Conservation (phyloP, 495 filamentous ascomycete species). For the Neurospora sublineolata region DNA sequence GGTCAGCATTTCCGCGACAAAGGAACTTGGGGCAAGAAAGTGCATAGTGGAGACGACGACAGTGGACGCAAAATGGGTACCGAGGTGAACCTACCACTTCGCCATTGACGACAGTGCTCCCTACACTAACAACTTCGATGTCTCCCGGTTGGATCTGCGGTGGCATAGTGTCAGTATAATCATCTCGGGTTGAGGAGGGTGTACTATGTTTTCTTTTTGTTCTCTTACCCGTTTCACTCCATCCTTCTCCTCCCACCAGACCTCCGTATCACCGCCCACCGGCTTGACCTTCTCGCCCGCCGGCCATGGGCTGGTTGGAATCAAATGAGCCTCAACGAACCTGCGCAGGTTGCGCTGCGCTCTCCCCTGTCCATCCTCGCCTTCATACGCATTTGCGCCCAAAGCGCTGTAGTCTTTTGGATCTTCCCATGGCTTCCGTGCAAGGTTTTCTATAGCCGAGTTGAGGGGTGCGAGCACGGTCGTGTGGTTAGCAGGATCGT, state of each 20-base stretch:
- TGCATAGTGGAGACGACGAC: not conserved
- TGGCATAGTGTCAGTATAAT: not conserved
- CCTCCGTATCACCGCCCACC: conserved; percentile 47
- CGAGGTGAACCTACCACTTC: conserved; percentile 43
- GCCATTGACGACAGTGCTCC: conserved; percentile 68
- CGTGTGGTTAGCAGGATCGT: conserved; percentile 57
- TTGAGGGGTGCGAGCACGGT: conserved; percentile 88
- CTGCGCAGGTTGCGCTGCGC: conserved; percentile 66
- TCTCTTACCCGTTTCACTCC: conserved; percentile 55
- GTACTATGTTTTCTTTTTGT: conserved; percentile 13
- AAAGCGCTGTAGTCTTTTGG: conserved; percentile 63
- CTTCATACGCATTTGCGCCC: conserved; percentile 72
- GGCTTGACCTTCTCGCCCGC: conserved; percentile 63
- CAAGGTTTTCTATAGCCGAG: conserved; percentile 62
- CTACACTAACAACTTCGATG: conserved; percentile 61
- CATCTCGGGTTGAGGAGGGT: not conserved
- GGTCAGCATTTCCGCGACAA: not conserved
- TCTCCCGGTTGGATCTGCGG: conserved; percentile 65
- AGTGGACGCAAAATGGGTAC: not conserved
- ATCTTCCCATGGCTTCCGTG: conserved; percentile 91
- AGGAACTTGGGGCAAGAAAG: not conserved
- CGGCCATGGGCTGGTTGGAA: conserved; percentile 68
- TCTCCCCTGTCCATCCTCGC: conserved; percentile 63
- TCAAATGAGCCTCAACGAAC: conserved; percentile 82
- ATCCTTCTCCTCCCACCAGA: conserved; percentile 71